phyloP scores from a whole-genome alignment of 345 rosid species.

The Eucalyptus tenuipes region DNA sequence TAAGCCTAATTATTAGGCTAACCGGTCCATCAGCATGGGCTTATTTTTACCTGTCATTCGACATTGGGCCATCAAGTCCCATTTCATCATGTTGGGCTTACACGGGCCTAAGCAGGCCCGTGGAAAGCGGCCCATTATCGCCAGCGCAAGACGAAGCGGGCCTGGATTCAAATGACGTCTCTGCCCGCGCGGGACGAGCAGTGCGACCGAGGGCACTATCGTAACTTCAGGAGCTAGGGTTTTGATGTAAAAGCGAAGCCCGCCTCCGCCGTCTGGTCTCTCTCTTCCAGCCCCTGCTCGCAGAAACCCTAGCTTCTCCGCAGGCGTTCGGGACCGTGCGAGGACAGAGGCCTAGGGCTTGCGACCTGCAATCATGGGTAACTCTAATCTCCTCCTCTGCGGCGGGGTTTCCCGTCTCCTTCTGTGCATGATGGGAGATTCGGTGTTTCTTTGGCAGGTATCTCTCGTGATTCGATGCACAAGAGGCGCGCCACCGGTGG shows the following conservation, averaged over 20 bases:
- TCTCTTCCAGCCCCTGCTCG: not conserved
- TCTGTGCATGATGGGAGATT: not conserved
- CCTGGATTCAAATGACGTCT: not conserved
- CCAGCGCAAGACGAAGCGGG: not conserved
- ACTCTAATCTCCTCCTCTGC: not conserved
- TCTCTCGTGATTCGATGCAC: constrained; percentile 87
- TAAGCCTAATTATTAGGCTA: not conserved
- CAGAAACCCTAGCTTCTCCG: not conserved
- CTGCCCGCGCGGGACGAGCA: not conserved
- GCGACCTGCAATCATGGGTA: constrained; percentile 30
- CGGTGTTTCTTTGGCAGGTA: constrained; percentile 20
- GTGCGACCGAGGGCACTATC: not conserved
- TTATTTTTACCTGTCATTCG: not conserved
- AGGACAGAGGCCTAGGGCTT: not conserved
- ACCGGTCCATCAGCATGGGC: not conserved
- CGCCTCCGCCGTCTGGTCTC: not conserved
- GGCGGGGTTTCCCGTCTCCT: not conserved
- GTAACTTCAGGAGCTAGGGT: constrained; percentile 18
- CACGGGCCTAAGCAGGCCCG: not conserved
- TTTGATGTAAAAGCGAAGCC: not conserved
- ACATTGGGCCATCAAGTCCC: not conserved
- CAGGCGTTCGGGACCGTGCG: not conserved
- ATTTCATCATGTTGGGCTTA: not conserved
- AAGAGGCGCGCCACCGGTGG: constrained; percentile 95
- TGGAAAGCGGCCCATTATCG: not conserved